A percentile compares a stretch with the other conserved stretches of the same genome.
Conservation (phyloP, 148 eudicot genomes). For the Diospyros lotus region DNA sequence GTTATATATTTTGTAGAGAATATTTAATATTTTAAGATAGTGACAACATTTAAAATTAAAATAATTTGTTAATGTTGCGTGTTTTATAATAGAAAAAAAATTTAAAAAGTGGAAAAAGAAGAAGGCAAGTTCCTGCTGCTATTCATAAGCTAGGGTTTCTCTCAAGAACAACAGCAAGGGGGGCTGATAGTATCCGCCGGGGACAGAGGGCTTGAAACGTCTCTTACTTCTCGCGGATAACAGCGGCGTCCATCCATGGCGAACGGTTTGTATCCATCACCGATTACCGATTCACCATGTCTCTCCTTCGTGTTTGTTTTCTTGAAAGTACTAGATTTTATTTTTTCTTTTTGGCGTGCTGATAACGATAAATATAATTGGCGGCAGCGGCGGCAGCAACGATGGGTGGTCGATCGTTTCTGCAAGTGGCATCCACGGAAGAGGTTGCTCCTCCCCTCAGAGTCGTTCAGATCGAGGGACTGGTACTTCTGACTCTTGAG, state of each 20-base stretch:
- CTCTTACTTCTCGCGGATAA: neutral
- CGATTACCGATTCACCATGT: neutral
- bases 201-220: neutral
- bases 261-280: slow-evolving; percentile 26
- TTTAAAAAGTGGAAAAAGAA: no score
- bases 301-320: neutral
- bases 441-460: slow-evolving; percentile 74
- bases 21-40: no score
- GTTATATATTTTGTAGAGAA: no score
- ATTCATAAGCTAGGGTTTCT: no score
- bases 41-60: no score
- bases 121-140: no score
- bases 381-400: slow-evolving; percentile 22
- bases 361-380: neutral
- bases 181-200: neutral
- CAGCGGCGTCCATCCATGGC: slow-evolving; percentile 28
- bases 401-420: slow-evolving; percentile 46
- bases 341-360: neutral
- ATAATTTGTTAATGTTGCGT: no score
- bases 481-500: slow-evolving; percentile 30
- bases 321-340: neutral
- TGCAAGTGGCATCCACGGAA: slow-evolving; percentile 76
- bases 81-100: no score
- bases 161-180: neutral
- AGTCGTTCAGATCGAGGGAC: slow-evolving; percentile 92